phyloP scores from a whole-genome alignment of 1,284 basidiomycete genomes.

The Laetiporus sulphureus region DNA sequence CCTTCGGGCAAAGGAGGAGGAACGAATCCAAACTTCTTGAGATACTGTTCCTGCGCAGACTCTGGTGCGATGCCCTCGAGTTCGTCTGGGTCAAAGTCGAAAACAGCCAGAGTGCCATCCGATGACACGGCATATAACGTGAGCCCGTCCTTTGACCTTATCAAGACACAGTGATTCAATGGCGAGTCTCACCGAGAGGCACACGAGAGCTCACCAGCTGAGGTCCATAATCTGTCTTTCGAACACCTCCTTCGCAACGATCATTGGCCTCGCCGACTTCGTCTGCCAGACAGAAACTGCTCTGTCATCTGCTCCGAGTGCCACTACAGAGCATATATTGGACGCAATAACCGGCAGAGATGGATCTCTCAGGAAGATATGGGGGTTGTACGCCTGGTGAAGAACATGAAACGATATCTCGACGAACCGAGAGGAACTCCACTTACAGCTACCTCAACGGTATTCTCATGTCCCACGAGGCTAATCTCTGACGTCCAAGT shows the following conservation, averaged over 20 bases:
- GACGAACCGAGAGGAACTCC: conserved; percentile 10
- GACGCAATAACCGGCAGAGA: conserved; percentile 55
- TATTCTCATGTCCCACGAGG: conserved; percentile 95
- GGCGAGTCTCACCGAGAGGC: conserved; percentile 1
- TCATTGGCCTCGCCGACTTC: conserved; percentile 80
- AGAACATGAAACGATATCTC: conserved; percentile 3
- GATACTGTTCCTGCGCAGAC: conserved; percentile 68
- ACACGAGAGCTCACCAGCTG: conserved; percentile 73
- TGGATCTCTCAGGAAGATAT: conserved; percentile 82
- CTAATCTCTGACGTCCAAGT: conserved; percentile 88
- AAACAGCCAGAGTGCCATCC: conserved; percentile 89
- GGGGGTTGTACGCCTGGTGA: conserved; percentile 81
- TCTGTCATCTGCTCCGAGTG: conserved; percentile 85
- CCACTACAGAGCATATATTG: conserved; percentile 83
- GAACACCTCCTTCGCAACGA: conserved; percentile 92
- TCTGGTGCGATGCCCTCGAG: conserved; percentile 79
- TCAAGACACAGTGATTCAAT: background rate
- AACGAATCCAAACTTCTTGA: conserved; percentile 74
- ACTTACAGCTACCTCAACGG: conserved; percentile 89
- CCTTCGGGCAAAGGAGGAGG: conserved; percentile 59
- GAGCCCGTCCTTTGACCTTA: conserved; percentile 86
- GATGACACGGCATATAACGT: conserved; percentile 93
- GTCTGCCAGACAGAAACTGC: conserved; percentile 93
- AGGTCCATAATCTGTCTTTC: conserved; percentile 94
- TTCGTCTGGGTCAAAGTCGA: conserved; percentile 76